phyloP scores from a whole-genome alignment of 441 rosid species.

The Isatis lusitanica region DNA sequence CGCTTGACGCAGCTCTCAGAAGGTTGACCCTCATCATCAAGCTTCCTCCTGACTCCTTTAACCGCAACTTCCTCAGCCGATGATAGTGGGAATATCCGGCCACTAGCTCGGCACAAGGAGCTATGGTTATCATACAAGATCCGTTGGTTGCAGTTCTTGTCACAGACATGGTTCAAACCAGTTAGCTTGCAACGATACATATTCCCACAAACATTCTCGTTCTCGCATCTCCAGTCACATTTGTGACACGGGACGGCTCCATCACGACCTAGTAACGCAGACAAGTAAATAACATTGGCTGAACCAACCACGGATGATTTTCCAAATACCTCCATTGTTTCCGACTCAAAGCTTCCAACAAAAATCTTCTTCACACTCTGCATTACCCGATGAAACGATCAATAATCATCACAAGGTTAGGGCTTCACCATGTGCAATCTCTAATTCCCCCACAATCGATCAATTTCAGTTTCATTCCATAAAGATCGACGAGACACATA shows the following conservation, averaged over 20 bases:
- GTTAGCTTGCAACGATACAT: conserved; percentile 91
- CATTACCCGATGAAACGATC: conserved; percentile 39
- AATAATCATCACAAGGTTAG: conserved; percentile 24
- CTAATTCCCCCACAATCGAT: neutral
- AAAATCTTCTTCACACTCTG: conserved; percentile 31
- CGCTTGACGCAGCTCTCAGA: conserved; percentile 82
- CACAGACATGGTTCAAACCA: conserved; percentile 88
- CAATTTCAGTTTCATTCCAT: too few species aligned
- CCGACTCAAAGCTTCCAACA: conserved; percentile 16
- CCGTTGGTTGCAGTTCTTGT: conserved; percentile 97
- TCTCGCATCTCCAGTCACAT: conserved; percentile 88
- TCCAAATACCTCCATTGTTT: conserved; percentile 77
- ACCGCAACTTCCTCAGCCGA: conserved; percentile 82
- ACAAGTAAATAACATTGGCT: conserved; percentile 82
- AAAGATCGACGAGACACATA: neutral
- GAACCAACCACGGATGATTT: conserved; percentile 61
- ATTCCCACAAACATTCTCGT: conserved; percentile 87
- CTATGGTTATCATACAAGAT: conserved; percentile 92
- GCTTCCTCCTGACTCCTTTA: conserved; percentile 91
- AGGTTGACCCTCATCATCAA: conserved; percentile 67
- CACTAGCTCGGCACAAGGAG: conserved; percentile 85
- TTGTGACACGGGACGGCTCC: conserved; percentile 71
- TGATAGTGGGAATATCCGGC: conserved; percentile 76
- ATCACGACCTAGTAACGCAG: conserved; percentile 78
- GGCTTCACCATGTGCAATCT: conserved; percentile 6